These are phyloP conservation scores for Piper longum DNA, from an alignment of 164 flowering plant species.

Conservation along the genomic window DNA sequence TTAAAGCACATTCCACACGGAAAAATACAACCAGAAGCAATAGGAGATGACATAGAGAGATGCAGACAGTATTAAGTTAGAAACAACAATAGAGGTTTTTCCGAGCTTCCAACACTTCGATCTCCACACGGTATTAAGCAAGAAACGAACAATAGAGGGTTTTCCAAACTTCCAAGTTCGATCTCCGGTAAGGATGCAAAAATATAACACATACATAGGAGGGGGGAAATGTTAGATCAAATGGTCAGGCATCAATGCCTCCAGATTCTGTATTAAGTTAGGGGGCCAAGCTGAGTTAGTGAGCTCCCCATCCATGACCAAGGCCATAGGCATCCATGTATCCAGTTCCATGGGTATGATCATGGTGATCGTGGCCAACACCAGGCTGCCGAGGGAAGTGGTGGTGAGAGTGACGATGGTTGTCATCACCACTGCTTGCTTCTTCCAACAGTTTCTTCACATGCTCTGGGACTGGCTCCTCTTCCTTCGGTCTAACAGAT, in stretches of 20 bases:
- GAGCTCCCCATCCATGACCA: constrained; percentile 40
- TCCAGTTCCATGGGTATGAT: constrained; percentile 24
- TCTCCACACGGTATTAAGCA: no score
- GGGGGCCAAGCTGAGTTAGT: constrained; percentile 3
- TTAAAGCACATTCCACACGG: no score
- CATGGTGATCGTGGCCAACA: constrained; percentile 26
- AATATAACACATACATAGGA: no score
- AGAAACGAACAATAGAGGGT: no score
- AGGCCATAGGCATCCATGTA: constrained; percentile 64
- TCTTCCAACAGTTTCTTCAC: constrained; percentile 45
- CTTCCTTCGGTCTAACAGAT: constrained; percentile 27
- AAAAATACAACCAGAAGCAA: no score
- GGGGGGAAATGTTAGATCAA: background rate
- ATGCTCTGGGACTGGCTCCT: constrained; percentile 61
- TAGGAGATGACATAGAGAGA: no score
- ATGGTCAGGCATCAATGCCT: background rate
- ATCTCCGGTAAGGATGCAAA: no score
- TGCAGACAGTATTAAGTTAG: no score
- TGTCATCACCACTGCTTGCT: constrained; percentile 22
- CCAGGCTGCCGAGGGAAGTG: constrained; percentile 14
- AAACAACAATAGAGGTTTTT: no score
- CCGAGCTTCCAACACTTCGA: no score
- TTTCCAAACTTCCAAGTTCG: no score
- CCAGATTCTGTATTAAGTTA: background rate
- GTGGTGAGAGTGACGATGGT: constrained; percentile 18